Conservation (phyloP, 306 rosid genomes). For the Medicago ruthenica region DNA sequence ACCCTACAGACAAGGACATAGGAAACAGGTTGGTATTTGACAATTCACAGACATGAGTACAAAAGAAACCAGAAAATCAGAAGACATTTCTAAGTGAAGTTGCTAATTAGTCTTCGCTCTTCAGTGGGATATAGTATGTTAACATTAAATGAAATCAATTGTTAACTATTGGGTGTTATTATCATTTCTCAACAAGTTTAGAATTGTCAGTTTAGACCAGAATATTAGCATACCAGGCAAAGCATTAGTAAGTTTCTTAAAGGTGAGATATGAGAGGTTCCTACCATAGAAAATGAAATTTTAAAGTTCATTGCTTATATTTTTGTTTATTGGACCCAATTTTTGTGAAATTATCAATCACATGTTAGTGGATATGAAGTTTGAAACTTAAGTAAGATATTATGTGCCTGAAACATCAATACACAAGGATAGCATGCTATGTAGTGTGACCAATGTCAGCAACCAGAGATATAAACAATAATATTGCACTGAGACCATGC, state of each 20-base stretch:
- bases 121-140: not conserved
- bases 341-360: slow-evolving; percentile 2
- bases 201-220: slow-evolving; percentile 20
- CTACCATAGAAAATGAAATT: slow-evolving; percentile 17
- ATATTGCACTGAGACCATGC: slow-evolving; percentile 40
- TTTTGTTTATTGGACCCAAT: slow-evolving; percentile 7
- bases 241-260: slow-evolving; percentile 4
- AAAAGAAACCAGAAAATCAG: not conserved
- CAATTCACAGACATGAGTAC: not conserved
- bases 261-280: not conserved
- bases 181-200: not conserved
- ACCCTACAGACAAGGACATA: too few species aligned
- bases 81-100: not conserved
- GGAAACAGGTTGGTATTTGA: slow-evolving; percentile 8
- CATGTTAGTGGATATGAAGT: slow-evolving; percentile 17
- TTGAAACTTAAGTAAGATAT: slow-evolving; percentile 3
- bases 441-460: not conserved
- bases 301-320: not conserved
- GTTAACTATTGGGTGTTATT: not conserved
- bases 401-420: slow-evolving; percentile 26
- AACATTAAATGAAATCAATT: slow-evolving; percentile 11
- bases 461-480: slow-evolving; percentile 35
- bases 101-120: not conserved
- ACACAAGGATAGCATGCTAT: slow-evolving; percentile 4
- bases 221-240: slow-evolving; percentile 20